Conservation (phyloP, 345 rosid species). For the Hypericum androsaemum region DNA sequence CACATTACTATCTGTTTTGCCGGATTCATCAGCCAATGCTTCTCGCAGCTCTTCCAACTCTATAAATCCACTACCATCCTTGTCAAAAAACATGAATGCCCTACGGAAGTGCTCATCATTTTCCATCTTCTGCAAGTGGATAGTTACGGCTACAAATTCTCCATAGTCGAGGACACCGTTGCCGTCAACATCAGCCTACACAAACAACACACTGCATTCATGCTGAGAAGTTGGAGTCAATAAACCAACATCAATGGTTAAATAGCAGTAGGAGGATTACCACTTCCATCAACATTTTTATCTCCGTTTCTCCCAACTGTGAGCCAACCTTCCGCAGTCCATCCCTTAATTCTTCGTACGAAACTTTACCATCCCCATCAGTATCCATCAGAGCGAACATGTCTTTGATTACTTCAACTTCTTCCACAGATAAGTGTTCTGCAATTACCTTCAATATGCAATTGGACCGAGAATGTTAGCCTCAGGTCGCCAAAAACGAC, state of each 20-base stretch:
- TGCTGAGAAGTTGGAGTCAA: not conserved
- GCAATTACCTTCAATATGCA: not conserved
- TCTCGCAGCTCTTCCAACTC: conserved; percentile 2
- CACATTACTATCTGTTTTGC: not conserved
- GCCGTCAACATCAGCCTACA: conserved; percentile 5
- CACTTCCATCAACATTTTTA: conserved; percentile 5
- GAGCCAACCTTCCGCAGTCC: conserved; percentile 6
- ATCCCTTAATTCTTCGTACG: conserved; percentile 1
- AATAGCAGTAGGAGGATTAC: not conserved
- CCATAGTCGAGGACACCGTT: conserved; percentile 1
- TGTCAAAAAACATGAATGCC: conserved; percentile 1
- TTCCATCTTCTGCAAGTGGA: conserved; percentile 7
- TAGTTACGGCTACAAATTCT: conserved; percentile 3
- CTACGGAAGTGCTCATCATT: conserved; percentile 4
- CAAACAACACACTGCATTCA: not conserved
- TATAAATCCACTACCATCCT: not conserved
- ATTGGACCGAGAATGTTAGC: not conserved
- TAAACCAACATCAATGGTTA: not conserved
- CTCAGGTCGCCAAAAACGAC: too few relatives aligned
- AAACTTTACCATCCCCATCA: conserved; percentile 3
- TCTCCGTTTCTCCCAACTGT: conserved; percentile 2
- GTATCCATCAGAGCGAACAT: conserved; percentile 4
- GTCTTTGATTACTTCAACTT: conserved; percentile 1
- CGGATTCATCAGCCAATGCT: not conserved
- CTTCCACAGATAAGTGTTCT: conserved; percentile 3